Conservation (phyloP, 352 stramenopile genomes). For the Phytopythium oedochilum region DNA sequence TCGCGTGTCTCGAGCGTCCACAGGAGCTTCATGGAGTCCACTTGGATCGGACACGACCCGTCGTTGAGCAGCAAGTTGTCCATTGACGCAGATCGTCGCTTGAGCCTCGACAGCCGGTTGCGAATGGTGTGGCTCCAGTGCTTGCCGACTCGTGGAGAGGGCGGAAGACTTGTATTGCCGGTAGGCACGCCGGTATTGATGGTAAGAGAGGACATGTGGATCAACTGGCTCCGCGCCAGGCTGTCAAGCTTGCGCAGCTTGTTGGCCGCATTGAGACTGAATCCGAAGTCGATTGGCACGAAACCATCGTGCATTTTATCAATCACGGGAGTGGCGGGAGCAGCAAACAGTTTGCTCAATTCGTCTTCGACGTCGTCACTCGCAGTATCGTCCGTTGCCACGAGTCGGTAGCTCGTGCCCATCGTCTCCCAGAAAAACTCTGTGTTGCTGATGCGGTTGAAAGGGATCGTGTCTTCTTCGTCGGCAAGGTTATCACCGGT, state of each 20-base stretch:
- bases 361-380: conserved; percentile 21
- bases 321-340: conserved; percentile 14
- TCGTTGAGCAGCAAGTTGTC: conserved; percentile 70
- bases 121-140: conserved; percentile 54
- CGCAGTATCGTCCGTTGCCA: conserved; percentile 11
- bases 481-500: conserved; percentile 6
- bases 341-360: conserved; percentile 21
- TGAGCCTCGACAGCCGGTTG: conserved; percentile 44
- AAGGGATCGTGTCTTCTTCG: conserved; percentile 17
- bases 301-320: conserved; percentile 53
- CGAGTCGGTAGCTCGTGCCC: conserved; percentile 55
- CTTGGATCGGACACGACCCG: conserved; percentile 70
- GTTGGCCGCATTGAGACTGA: conserved; percentile 15
- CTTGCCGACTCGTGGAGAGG: conserved; percentile 31
- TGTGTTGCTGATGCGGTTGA: conserved; percentile 21
- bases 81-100: conserved; percentile 60
- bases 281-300: conserved; percentile 39
- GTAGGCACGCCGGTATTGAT: conserved; percentile 6
- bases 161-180: background rate
- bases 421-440: conserved; percentile 64
- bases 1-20: conserved; percentile 80
- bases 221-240: conserved; percentile 14
- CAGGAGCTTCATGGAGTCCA: conserved; percentile 76
- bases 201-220: conserved; percentile 10
- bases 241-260: conserved; percentile 18